phyloP scores from a whole-genome alignment of 2,329 filamentous ascomycete species.

The Aspergillus ibericus region DNA sequence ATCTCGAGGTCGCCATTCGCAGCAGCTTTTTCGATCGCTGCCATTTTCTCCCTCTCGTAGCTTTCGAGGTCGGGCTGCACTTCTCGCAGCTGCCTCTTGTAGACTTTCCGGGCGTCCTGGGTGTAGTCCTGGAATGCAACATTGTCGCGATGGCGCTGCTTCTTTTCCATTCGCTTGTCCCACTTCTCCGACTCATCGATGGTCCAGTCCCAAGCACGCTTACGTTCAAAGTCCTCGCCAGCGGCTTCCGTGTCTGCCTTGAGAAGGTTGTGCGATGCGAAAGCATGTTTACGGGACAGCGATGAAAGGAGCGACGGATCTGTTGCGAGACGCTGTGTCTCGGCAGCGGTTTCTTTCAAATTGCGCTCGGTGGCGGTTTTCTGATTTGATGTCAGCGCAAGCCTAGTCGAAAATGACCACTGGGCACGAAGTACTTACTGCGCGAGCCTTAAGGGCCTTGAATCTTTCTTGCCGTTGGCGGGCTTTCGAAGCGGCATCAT shows the following conservation, averaged over 20 bases:
- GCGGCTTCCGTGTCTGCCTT: slow-evolving; percentile 85
- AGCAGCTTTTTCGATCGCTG: slow-evolving; percentile 80
- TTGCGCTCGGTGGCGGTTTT: slow-evolving; percentile 56
- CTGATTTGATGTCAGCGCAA: slow-evolving; percentile 30
- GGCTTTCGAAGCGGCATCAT: slow-evolving; percentile 32
- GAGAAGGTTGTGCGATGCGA: slow-evolving; percentile 87
- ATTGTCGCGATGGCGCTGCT: slow-evolving; percentile 75
- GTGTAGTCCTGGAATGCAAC: slow-evolving; percentile 88
- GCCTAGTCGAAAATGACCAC: background rate
- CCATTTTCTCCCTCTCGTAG: slow-evolving; percentile 86
- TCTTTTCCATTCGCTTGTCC: slow-evolving; percentile 89
- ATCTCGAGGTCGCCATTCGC: slow-evolving; percentile 84
- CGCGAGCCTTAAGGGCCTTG: slow-evolving; percentile 80
- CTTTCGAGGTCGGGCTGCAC: slow-evolving; percentile 73
- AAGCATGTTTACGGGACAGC: slow-evolving; percentile 80
- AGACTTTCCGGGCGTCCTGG: slow-evolving; percentile 85
- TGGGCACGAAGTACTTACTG: slow-evolving; percentile 43
- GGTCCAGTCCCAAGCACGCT: slow-evolving; percentile 98
- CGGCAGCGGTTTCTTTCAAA: slow-evolving; percentile 77
- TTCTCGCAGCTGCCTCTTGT: slow-evolving; percentile 84
- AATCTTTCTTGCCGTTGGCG: slow-evolving; percentile 76
- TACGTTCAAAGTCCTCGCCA: slow-evolving; percentile 93
- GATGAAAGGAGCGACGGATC: slow-evolving; percentile 76
- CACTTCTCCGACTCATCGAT: slow-evolving; percentile 90
- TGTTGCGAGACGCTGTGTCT: slow-evolving; percentile 74